Conservation (phyloP, 129 eudicot genomes). For the Helianthus tuberosus region DNA sequence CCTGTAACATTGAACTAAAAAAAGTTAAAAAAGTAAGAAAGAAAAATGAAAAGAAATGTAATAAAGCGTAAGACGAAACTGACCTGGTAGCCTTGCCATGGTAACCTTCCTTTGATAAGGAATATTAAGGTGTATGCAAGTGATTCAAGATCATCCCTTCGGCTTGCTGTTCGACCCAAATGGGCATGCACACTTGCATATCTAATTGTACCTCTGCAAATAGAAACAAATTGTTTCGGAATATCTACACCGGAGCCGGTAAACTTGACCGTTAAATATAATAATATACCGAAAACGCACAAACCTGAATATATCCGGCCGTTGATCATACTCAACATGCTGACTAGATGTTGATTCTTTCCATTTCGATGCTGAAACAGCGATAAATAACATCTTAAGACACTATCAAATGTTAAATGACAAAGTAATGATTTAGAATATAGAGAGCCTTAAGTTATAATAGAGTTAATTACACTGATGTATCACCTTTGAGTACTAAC, state of each 20-base stretch:
- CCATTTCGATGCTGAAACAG: conserved; percentile 77
- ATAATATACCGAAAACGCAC: no score
- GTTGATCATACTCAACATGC: conserved; percentile 90
- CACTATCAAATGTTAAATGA: no score
- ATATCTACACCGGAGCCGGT: no score
- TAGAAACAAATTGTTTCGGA: neutral
- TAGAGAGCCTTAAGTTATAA: no score
- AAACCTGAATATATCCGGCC: conserved; percentile 87
- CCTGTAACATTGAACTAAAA: conserved; percentile 38
- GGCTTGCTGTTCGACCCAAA: conserved; percentile 84
- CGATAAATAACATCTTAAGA: no score
- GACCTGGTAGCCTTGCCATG: conserved; percentile 86
- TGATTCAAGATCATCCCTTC: conserved; percentile 95
- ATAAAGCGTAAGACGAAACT: conserved; percentile 17
- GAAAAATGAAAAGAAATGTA: no score
- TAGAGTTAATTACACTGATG: no score
- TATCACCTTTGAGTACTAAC: no score
- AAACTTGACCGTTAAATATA: no score
- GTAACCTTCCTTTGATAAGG: conserved; percentile 77
- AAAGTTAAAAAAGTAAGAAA: no score
- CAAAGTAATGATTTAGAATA: no score
- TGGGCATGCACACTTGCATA: conserved; percentile 98
- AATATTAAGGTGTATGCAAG: conserved; percentile 86
- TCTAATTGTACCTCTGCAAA: conserved; percentile 82
- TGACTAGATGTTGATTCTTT: conserved; percentile 51